phyloP scores from a whole-genome alignment of 2,329 filamentous ascomycete species.

The Fusarium pininemorale region DNA sequence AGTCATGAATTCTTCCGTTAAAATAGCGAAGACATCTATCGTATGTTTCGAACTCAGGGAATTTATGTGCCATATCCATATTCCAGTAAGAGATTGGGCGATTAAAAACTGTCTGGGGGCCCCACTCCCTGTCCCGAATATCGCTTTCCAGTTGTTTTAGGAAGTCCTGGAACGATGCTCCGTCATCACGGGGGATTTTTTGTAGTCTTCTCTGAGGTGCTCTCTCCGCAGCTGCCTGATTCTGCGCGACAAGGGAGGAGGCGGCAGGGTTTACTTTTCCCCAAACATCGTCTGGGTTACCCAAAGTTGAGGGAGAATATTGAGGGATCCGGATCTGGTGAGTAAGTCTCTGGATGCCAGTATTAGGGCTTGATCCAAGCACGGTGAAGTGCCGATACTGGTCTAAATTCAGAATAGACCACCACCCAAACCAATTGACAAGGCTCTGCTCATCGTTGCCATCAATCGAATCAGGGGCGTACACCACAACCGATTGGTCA shows the following conservation, averaged over 20 bases:
- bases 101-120: constrained; percentile 47
- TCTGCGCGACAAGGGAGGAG: neutral
- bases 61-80: constrained; percentile 37
- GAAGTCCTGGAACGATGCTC: constrained; percentile 1
- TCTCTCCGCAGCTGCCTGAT: neutral
- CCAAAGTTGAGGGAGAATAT: constrained; percentile 48
- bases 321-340: constrained; percentile 38
- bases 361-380: constrained; percentile 55
- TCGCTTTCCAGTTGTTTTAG: constrained; percentile 10
- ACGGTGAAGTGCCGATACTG: constrained; percentile 64
- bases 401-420: constrained; percentile 61
- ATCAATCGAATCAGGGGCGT: constrained; percentile 59
- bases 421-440: constrained; percentile 70
- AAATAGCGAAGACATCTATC: constrained; percentile 34
- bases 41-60: constrained; percentile 39
- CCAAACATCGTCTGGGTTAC: constrained; percentile 49
- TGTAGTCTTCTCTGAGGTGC: neutral
- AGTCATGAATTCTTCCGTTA: constrained; percentile 16
- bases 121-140: neutral
- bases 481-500: constrained; percentile 49
- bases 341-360: constrained; percentile 32
- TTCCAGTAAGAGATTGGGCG: constrained; percentile 54
- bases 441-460: constrained; percentile 69
- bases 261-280: constrained; percentile 3
- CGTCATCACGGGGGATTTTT: constrained; percentile 12